A percentile compares a stretch with the other conserved stretches of the same genome.
phyloP scores from a whole-genome alignment of 805 yeast species.

The Candida maesae region DNA sequence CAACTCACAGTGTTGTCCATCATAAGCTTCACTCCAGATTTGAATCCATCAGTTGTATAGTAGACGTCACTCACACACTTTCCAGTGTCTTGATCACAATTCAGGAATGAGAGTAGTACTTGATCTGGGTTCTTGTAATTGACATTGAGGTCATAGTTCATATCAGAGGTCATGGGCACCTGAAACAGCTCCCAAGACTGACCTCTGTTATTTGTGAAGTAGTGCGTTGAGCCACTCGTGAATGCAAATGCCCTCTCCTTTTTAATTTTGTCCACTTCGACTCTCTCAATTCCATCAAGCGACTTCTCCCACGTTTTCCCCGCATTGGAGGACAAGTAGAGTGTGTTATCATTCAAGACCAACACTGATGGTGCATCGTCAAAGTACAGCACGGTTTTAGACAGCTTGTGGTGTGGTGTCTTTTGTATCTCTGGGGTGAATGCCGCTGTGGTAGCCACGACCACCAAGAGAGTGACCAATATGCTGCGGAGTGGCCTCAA shows the following conservation, averaged over 20 bases:
- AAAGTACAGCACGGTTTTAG: conserved; percentile 26
- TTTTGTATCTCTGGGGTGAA: conserved; percentile 27
- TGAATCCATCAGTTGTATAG: conserved; percentile 46
- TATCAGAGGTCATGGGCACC: conserved; percentile 23
- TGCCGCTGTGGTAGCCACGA: conserved; percentile 7
- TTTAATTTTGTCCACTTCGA: conserved; percentile 33
- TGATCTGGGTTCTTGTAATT: conserved; percentile 38
- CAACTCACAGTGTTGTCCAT: conserved; percentile 29
- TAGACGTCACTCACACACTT: conserved; percentile 35
- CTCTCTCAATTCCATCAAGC: conserved; percentile 29
- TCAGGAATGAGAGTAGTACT: conserved; percentile 33
- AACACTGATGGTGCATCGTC: conserved; percentile 31
- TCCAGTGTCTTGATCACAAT: conserved; percentile 13
- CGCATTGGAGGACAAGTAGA: conserved; percentile 45
- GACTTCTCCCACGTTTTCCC: conserved; percentile 41
- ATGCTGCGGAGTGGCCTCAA: conserved; percentile 1
- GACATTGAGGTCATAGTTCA: conserved; percentile 29
- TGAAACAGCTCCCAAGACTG: conserved; percentile 36
- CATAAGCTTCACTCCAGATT: conserved; percentile 27
- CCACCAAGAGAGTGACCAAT: conserved; percentile 2
- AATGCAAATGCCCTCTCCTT: conserved; percentile 39
- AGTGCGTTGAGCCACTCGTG: conserved; percentile 32
- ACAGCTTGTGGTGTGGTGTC: conserved; percentile 6
- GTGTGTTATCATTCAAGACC: conserved; percentile 20
- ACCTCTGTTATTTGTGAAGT: conserved; percentile 39